These are phyloP conservation scores for Achaetomium macrosporum DNA, from an alignment of 2,329 filamentous ascomycete genomes.

Conservation along the genomic window DNA sequence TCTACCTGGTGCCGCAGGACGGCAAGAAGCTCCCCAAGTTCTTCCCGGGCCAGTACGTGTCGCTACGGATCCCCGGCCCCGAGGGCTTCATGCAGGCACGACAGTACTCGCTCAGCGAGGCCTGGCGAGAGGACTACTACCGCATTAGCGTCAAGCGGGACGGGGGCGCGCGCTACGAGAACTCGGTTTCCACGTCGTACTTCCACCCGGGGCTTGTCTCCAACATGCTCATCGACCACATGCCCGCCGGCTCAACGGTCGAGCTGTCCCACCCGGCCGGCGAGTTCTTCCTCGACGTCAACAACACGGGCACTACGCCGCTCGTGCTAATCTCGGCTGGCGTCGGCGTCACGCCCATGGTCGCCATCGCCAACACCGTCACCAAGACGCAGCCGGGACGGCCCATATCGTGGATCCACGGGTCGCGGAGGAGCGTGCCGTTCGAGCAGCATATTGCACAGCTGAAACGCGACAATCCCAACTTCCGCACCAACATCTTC, in stretches of 20 bases:
- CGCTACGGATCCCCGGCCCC: slow-evolving; percentile 53
- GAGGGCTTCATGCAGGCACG: slow-evolving; percentile 57
- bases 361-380: slow-evolving; percentile 55
- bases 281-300: slow-evolving; percentile 51
- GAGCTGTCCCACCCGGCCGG: slow-evolving; percentile 62
- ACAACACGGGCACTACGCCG: slow-evolving; percentile 37
- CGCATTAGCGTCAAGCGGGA: slow-evolving; percentile 68
- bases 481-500: slow-evolving; percentile 42
- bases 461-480: slow-evolving; percentile 34
- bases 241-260: slow-evolving; percentile 55
- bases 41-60: slow-evolving; percentile 68
- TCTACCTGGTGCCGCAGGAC: slow-evolving; percentile 62
- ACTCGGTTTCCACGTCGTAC: slow-evolving; percentile 38
- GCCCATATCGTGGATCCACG: slow-evolving; percentile 55
- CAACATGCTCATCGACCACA: slow-evolving; percentile 60
- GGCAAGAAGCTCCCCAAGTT: slow-evolving; percentile 54
- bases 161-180: slow-evolving; percentile 42
- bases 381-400: slow-evolving; percentile 40
- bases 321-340: slow-evolving; percentile 58
- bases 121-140: slow-evolving; percentile 55
- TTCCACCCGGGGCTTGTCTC: slow-evolving; percentile 60
- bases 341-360: slow-evolving; percentile 53
- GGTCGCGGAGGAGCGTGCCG: slow-evolving; percentile 45
- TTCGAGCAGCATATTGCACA: slow-evolving; percentile 48
- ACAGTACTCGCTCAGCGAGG: slow-evolving; percentile 68